A percentile compares a stretch with the other conserved stretches of the same genome.
These are phyloP conservation scores for Auricularia sp. DNA, from an alignment of 768 basidiomycete genomes.

Conservation along the genomic window DNA sequence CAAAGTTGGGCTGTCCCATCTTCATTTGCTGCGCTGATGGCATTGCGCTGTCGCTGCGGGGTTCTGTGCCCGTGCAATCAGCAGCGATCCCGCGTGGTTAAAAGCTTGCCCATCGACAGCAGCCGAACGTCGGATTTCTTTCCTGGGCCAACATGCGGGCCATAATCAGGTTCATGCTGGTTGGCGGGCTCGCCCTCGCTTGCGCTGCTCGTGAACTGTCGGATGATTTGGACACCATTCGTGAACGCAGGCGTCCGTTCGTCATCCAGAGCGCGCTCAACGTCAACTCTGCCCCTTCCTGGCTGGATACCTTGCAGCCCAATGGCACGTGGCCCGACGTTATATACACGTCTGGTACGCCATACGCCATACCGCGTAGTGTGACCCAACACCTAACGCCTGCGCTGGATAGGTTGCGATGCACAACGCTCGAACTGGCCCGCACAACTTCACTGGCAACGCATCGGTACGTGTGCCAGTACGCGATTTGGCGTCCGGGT, in stretches of 20 bases:
- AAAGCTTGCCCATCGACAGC: not conserved
- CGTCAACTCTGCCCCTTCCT: not conserved
- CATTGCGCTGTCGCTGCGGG: no score
- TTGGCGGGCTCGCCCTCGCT: not conserved
- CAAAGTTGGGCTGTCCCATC: no score
- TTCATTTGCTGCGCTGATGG: no score
- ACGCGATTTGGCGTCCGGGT: not conserved
- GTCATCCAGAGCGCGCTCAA: not conserved
- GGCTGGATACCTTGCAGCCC: not conserved
- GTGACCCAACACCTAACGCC: no score
- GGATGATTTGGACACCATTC: not conserved
- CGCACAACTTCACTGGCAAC: constrained; percentile 22
- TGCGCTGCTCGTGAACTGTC: not conserved
- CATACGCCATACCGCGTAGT: not conserved
- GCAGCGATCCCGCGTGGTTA: no score
- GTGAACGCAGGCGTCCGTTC: not conserved
- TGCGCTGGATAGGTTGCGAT: constrained; percentile 34
- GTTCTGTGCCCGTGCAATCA: no score
- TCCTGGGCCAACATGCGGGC: not conserved
- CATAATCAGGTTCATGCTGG: not conserved
- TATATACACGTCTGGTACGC: not conserved
- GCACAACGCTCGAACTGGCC: constrained; percentile 64
- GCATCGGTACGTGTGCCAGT: constrained; percentile 9
- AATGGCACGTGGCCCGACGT: not conserved
- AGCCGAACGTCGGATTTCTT: not conserved